phyloP scores from a whole-genome alignment of 1,139 yeast species.

The Lodderomyces pseudojiufengensis region DNA sequence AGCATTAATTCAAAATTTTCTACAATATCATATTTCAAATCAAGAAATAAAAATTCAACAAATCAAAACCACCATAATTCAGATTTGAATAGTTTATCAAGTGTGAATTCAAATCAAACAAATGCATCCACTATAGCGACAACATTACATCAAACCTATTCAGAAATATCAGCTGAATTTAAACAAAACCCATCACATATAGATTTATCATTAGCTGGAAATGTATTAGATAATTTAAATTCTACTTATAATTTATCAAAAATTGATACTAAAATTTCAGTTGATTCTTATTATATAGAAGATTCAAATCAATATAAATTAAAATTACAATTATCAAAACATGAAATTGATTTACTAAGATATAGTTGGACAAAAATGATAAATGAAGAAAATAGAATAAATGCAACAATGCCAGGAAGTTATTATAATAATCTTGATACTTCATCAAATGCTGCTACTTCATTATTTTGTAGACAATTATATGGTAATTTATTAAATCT shows the following conservation, averaged over 20 bases:
- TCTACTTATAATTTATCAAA: slow-evolving; percentile 34
- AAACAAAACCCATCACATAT: neutral
- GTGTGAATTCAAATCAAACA: slow-evolving; percentile 2
- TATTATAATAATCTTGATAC: neutral
- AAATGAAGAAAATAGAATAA: slow-evolving; percentile 24
- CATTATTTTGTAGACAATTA: slow-evolving; percentile 56
- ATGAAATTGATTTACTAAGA: slow-evolving; percentile 39
- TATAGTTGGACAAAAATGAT: slow-evolving; percentile 46
- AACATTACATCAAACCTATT: neutral
- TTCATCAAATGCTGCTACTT: slow-evolving; percentile 7
- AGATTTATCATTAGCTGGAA: neutral
- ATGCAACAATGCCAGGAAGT: slow-evolving; percentile 10
- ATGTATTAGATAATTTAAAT: slow-evolving; percentile 2
- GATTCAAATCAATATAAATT: slow-evolving; percentile 20
- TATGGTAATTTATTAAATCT: slow-evolving; percentile 55
- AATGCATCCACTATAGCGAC: slow-evolving; percentile 5
- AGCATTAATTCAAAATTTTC: too few species aligned
- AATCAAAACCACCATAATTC: neutral
- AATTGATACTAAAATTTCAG: slow-evolving; percentile 49
- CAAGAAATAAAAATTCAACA: neutral
- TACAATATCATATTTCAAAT: too few species aligned
- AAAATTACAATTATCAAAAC: slow-evolving; percentile 24
- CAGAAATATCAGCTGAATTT: too few species aligned
- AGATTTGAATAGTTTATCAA: slow-evolving; percentile 3
- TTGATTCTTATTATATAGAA: slow-evolving; percentile 20